A percentile compares a stretch with the other conserved stretches of the same genome.
Evolutionary conservation across 2,329 filamentous ascomycete genomes (phyloP).

Genomic region (Aspergillus fischeri): DNA sequence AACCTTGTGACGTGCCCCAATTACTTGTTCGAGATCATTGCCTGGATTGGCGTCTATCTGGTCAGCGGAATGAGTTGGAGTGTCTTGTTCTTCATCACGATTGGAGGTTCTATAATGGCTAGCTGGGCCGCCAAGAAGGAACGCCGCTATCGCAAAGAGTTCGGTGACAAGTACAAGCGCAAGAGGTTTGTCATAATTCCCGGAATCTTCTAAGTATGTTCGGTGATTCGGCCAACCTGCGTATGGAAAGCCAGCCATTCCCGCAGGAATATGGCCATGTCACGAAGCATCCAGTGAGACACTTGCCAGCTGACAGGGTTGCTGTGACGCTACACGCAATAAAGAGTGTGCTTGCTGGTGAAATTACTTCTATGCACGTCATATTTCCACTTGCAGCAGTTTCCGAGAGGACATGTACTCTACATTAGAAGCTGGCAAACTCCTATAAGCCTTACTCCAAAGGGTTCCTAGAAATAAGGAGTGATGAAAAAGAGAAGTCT

Average conservation of each 20-base stretch:
- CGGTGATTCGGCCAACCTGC: not conserved
- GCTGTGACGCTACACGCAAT: not conserved
- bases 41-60: conserved; percentile 79
- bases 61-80: conserved; percentile 71
- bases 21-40: conserved; percentile 87
- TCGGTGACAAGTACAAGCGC: conserved; percentile 90
- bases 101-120: conserved; percentile 76
- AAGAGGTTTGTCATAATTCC: conserved; percentile 84
- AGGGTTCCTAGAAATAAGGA: not conserved
- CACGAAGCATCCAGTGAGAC: not conserved
- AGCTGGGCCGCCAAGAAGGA: conserved; percentile 91
- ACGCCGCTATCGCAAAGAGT: conserved; percentile 80
- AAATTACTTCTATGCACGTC: not conserved
- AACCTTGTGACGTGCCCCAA: conserved; percentile 89
- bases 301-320: not conserved
- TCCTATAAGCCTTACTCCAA: not conserved
- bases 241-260: not conserved
- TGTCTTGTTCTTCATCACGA: conserved; percentile 69
- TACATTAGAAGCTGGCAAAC: not conserved
- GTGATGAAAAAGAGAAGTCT: not conserved
- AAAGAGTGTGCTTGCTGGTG: not conserved
- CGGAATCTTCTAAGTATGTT: conserved; percentile 58
- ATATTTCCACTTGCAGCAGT: not conserved
- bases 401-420: not conserved
- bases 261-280: not conserved